Evolutionary conservation across 768 basidiomycete species (phyloP).

Genomic region (Kwoniella dejecticola): DNA sequence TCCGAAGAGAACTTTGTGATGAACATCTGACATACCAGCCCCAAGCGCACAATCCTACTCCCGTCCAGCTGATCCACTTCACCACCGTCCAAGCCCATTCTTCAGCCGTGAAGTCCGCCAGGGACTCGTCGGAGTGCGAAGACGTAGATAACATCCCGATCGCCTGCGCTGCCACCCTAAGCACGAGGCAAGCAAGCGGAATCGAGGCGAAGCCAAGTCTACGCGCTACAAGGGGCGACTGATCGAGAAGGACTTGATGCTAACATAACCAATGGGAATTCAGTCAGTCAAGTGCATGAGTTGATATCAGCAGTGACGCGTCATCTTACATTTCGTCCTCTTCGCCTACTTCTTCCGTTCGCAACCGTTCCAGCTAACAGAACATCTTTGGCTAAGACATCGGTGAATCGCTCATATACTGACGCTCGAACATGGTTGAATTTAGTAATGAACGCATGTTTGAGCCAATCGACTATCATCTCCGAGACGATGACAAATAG

Average conservation of each 20-base stretch:
- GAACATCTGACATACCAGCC: slow-evolving; percentile 68
- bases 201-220: slow-evolving; percentile 91
- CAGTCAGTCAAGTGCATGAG: not conserved
- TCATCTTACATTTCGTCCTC: slow-evolving; percentile 62
- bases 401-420: slow-evolving; percentile 91
- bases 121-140: slow-evolving; percentile 28
- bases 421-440: slow-evolving; percentile 97
- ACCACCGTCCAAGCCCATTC: slow-evolving; percentile 61
- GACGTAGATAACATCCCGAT: slow-evolving; percentile 55
- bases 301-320: not conserved
- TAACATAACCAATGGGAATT: slow-evolving; percentile 43
- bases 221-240: slow-evolving; percentile 89
- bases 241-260: slow-evolving; percentile 85
- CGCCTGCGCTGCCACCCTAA: slow-evolving; percentile 57
- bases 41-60: slow-evolving; percentile 62
- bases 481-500: slow-evolving; percentile 87
- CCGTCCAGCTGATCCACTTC: slow-evolving; percentile 41
- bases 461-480: slow-evolving; percentile 95
- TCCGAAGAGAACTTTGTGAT: no score
- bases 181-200: slow-evolving; percentile 77
- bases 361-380: slow-evolving; percentile 59
- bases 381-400: slow-evolving; percentile 91
- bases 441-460: slow-evolving; percentile 99
- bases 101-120: slow-evolving; percentile 9
- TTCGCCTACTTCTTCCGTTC: slow-evolving; percentile 19